These are phyloP conservation scores for Candolleomyces aberdarensis DNA, from an alignment of 768 basidiomycete genomes.

Conservation along the genomic window DNA sequence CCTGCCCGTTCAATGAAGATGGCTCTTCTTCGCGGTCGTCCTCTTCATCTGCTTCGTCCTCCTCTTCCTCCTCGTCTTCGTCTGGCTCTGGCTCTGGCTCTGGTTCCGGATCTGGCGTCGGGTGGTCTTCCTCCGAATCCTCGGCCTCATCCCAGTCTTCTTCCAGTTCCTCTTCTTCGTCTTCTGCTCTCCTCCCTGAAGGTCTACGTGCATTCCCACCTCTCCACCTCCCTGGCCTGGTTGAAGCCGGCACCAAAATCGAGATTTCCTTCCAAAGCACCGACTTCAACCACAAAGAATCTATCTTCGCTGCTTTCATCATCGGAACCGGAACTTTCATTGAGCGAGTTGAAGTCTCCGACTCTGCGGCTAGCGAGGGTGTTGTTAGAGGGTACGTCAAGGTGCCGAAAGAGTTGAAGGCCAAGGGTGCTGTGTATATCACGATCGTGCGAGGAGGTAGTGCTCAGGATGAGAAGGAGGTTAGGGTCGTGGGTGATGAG, in stretches of 20 bases:
- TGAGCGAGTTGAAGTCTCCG: constrained; percentile 6
- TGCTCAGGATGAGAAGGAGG: constrained; percentile 21
- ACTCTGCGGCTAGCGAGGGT: neutral
- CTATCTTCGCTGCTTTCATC: constrained; percentile 47
- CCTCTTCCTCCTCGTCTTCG: neutral
- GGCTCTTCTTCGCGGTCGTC: constrained; percentile 41
- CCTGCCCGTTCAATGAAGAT: constrained; percentile 48
- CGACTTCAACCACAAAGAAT: constrained; percentile 9
- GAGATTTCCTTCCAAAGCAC: constrained; percentile 18
- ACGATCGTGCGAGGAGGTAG: constrained; percentile 35
- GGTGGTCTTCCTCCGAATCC: no score
- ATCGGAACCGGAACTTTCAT: neutral
- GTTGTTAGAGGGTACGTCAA: constrained; percentile 13
- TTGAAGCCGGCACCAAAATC: constrained; percentile 18
- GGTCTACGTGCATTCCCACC: constrained; percentile 23
- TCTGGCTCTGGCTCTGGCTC: neutral
- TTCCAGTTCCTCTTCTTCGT: constrained; percentile 15
- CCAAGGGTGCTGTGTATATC: constrained; percentile 48
- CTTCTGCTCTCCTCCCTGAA: constrained; percentile 41
- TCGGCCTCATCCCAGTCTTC: no score
- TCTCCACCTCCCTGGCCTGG: constrained; percentile 13
- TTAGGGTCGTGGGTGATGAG: constrained; percentile 33
- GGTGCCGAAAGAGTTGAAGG: constrained; percentile 38
- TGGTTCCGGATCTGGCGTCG: no score
- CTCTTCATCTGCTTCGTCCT: constrained; percentile 1